These are phyloP conservation scores for Pichia thaimueangensis DNA, from an alignment of 805 yeast species.

Conservation along the genomic window DNA sequence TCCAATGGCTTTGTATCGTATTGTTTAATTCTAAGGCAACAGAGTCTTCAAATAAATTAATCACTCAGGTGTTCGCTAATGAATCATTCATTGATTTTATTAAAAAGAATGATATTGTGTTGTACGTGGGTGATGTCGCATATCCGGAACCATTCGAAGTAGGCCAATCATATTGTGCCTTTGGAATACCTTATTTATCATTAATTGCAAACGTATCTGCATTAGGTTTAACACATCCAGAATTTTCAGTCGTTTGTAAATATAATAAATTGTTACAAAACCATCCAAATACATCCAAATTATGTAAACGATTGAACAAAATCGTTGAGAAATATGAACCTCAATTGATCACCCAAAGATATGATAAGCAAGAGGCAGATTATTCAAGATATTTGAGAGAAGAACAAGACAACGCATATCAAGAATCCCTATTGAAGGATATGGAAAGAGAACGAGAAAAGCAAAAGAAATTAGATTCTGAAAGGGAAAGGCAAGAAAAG, in stretches of 20 bases:
- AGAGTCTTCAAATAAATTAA: slow-evolving; percentile 26
- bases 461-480: slow-evolving; percentile 21
- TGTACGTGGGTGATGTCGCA: slow-evolving; percentile 59
- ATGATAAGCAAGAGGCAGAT: slow-evolving; percentile 54
- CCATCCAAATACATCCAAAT: slow-evolving; percentile 17
- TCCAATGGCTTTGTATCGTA: slow-evolving; percentile 49
- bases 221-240: slow-evolving; percentile 41
- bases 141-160: slow-evolving; percentile 64
- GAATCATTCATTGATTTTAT: slow-evolving; percentile 33
- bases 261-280: slow-evolving; percentile 25
- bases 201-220: slow-evolving; percentile 52
- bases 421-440: slow-evolving; percentile 53
- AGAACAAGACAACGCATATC: slow-evolving; percentile 63
- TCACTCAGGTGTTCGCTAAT: slow-evolving; percentile 32
- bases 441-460: slow-evolving; percentile 44
- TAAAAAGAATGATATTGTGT: slow-evolving; percentile 38
- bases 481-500: slow-evolving; percentile 14
- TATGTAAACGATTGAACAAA: slow-evolving; percentile 32
- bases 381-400: slow-evolving; percentile 51
- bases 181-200: slow-evolving; percentile 49
- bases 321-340: slow-evolving; percentile 53
- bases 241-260: slow-evolving; percentile 43
- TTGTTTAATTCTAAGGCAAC: slow-evolving; percentile 42
- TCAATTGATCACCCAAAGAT: slow-evolving; percentile 52
- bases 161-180: slow-evolving; percentile 47